Base-by-base conservation (phyloP, 805 yeast species). In the Spathaspora hagerdaliae region DNA sequence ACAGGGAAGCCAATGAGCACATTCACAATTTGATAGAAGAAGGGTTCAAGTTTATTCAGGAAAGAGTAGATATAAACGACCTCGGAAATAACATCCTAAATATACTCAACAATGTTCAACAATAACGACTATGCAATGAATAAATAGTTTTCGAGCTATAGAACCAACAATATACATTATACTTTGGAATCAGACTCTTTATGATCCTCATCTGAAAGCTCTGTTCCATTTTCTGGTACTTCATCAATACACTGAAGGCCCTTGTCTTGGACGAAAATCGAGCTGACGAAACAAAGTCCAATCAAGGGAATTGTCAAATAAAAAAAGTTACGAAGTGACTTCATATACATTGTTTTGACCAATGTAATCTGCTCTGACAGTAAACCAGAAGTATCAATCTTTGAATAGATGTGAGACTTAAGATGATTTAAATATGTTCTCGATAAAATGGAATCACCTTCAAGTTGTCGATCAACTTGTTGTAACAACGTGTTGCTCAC, bases 231-330 rank as follows among this genome's bases (percentile, higher is more conserved):
- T 10, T 29, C 39, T 14, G 44, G 44, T 7, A 26, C 32, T 47
- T 69, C 71, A 43, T 69, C 74, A 42, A 68, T 54, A 45, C 71
- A 63, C 27, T 59, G 65, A 44, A 69, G 59, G 1, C 74, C 74
- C 38, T 59, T 57, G 45, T 69, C 74, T 34, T 55, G 55, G 31
- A 67, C 55, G 48, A 65, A 62, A 10, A 63, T 51, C 8, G 65
- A 58, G 14, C 59, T 49, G 7, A 63, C 38, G n/a, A 68, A 51
- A 44, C 71, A 67, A 5, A 67, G 31, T 2, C 56, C 70, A 43
- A 67, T 58, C 37, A 63, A 60, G 7, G 74, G 72, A 41, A 69
- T 53, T 35, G 64, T 56, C 41, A 69, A 53, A 51, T 64, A 67
- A 41, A 69, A 70, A 39, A 64, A 65, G 45, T 63, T 59, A 38